Percentiles rank a stretch among this genome's conserved stretches.
These are phyloP conservation scores for Begonia fuchsioides DNA, from an alignment of 306 rosid species.

Conservation along the genomic window DNA sequence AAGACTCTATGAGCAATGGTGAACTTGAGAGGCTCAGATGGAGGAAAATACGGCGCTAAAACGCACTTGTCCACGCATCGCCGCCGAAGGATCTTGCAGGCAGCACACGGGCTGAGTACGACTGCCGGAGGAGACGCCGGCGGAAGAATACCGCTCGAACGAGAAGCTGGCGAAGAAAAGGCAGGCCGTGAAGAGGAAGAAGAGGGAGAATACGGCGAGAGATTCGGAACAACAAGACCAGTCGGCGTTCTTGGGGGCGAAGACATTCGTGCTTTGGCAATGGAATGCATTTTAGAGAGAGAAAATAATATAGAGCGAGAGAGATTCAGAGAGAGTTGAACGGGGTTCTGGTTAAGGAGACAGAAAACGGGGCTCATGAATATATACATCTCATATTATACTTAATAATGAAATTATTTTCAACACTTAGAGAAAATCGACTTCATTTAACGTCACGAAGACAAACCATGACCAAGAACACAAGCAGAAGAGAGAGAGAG, in stretches of 20 bases:
- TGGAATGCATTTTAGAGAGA: conserved; percentile 22
- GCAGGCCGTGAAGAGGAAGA: no score
- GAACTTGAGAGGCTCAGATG: conserved; percentile 50
- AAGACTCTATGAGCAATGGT: conserved; percentile 62
- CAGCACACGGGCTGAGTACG: conserved; percentile 50
- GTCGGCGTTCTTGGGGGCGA: conserved; percentile 3
- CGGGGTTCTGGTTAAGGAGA: background rate
- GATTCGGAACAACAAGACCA: no score
- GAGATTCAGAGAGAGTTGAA: background rate
- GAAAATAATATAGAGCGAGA: no score
- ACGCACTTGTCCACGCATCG: conserved; percentile 49
- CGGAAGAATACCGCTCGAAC: no score
- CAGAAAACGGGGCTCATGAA: background rate
- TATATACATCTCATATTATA: background rate
- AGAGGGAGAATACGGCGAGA: no score
- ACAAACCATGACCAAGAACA: no score
- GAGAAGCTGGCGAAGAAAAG: no score
- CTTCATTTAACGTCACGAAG: no score
- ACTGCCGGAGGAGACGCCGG: conserved; percentile 7
- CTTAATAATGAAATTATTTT: no score
- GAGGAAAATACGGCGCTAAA: conserved; percentile 53
- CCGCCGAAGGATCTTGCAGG: conserved; percentile 62
- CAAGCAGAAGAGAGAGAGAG: no score
- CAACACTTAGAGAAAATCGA: no score
- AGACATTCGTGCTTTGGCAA: conserved; percentile 11